These are phyloP conservation scores for Opeltia flavorubescens DNA, from an alignment of 495 filamentous ascomycete species.

Conservation along the genomic window DNA sequence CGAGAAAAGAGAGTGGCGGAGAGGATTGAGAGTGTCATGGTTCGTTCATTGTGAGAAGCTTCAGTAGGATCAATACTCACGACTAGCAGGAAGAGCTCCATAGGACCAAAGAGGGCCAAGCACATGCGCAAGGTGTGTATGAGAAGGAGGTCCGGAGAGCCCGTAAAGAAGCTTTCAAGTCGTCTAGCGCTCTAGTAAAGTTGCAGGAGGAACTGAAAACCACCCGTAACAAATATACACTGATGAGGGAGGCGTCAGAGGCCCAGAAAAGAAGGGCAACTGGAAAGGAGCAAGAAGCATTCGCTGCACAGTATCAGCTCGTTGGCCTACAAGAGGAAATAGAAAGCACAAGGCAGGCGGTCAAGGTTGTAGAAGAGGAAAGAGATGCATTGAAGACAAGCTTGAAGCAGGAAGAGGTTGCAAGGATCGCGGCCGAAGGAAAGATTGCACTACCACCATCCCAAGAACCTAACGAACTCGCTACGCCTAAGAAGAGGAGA, in stretches of 20 bases:
- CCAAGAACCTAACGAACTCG: slow-evolving; percentile 14
- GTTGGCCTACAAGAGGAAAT: slow-evolving; percentile 63
- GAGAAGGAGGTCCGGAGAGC: slow-evolving; percentile 74
- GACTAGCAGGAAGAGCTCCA: slow-evolving; percentile 55
- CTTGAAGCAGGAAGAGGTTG: slow-evolving; percentile 43
- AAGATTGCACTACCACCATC: slow-evolving; percentile 40
- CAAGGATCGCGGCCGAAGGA: slow-evolving; percentile 49
- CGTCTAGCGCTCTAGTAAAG: slow-evolving; percentile 62
- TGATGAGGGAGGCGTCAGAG: slow-evolving; percentile 38
- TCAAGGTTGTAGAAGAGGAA: slow-evolving; percentile 57
- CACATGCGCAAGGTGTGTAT: slow-evolving; percentile 56
- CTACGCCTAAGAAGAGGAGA: slow-evolving; percentile 18
- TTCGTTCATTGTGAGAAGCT: slow-evolving; percentile 21
- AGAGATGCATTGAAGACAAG: slow-evolving; percentile 48
- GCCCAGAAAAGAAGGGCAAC: slow-evolving; percentile 29
- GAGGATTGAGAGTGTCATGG: slow-evolving; percentile 62
- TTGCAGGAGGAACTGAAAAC: slow-evolving; percentile 72
- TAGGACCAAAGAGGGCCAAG: slow-evolving; percentile 58
- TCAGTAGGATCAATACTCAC: slow-evolving; percentile 1
- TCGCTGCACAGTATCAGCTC: slow-evolving; percentile 58
- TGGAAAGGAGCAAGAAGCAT: slow-evolving; percentile 53
- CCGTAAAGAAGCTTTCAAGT: slow-evolving; percentile 76
- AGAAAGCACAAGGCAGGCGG: slow-evolving; percentile 43
- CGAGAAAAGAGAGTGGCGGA: slow-evolving; percentile 63
- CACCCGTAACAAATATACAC: slow-evolving; percentile 37